phyloP scores from a whole-genome alignment of 2,329 filamentous ascomycete species.

The Tolypocladium ovalisporum region DNA sequence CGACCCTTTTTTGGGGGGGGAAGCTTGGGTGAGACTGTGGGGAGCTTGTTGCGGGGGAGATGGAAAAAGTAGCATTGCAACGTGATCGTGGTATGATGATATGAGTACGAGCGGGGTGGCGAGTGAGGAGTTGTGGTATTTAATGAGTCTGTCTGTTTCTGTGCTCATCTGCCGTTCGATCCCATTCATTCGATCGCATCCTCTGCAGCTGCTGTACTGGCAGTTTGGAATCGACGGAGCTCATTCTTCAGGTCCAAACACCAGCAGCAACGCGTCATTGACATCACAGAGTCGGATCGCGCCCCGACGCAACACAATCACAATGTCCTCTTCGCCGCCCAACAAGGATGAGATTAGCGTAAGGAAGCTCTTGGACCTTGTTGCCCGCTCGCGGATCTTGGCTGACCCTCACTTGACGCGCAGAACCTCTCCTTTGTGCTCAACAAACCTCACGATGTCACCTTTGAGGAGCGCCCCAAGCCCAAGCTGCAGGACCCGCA shows the following conservation, averaged over 20 bases:
- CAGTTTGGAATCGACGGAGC: background rate
- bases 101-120: background rate
- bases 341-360: constrained; percentile 19
- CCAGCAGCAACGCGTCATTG: background rate
- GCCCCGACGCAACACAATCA: background rate
- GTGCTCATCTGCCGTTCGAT: background rate
- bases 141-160: background rate
- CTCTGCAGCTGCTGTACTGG: background rate
- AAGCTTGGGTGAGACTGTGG: background rate
- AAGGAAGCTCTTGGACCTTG: background rate
- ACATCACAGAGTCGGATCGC: background rate
- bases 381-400: background rate
- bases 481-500: constrained; percentile 55
- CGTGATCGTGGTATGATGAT: background rate
- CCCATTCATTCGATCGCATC: background rate
- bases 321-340: constrained; percentile 12
- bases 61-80: background rate
- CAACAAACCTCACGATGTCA: constrained; percentile 61
- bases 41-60: background rate
- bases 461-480: constrained; percentile 64
- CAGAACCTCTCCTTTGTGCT: constrained; percentile 82
- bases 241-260: background rate
- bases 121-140: background rate
- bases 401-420: constrained; percentile 2
- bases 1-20: background rate